Evolutionary conservation across 2,329 filamentous ascomycete species (phyloP), one percentile per base, ranked within the genome.

Genomic region (Penicillium fuscoglaucum): DNA sequence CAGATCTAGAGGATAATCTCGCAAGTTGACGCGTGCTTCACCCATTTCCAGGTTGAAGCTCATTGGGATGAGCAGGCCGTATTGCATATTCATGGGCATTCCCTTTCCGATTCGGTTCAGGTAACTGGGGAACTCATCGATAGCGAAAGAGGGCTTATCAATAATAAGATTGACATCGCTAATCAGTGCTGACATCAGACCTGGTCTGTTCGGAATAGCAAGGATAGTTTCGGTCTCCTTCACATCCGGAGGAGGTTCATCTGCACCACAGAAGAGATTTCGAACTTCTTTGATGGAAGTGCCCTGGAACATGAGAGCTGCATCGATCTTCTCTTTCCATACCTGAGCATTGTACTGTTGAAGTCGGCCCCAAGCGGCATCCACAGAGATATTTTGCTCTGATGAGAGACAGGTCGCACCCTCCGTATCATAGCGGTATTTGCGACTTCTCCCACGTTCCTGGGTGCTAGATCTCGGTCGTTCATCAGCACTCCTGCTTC

Each of bases 61-160:
- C 87, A 97, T 91, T 0, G 95, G 96, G 12, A 99, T 81, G 19
- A 99, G 82, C 21, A 99, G 81, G 10, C 91, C 87, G 72, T 98
- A 99, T 69, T 93, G 82, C 84, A 92, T 99, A 68, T 96, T 88
- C 61, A 86, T 83, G 1, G 95, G 95, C 86, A 99, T 96, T 1
- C 95, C 95, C 77, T 99, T 99, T n/a, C 95, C 95, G 58, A 98
- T 88, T 48, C 86, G 85, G 70, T 97, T 84, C 28, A 99, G 79
- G 71, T 96, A 99, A 17, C 89, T 84, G 0, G 93, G 90, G 55
- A 93, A 86, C 13, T 96, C 87, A 3, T 85, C 82, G 59, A 96
- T 79, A 0, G 92, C 89, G 71, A 99, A 99, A 0, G 90, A 93
- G 0, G 95, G 95, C 72, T 96, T 97, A 74, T 98, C 95, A 59